phyloP scores from a whole-genome alignment of 2,329 filamentous ascomycete species.

The Colletotrichum lindemuthianum region DNA sequence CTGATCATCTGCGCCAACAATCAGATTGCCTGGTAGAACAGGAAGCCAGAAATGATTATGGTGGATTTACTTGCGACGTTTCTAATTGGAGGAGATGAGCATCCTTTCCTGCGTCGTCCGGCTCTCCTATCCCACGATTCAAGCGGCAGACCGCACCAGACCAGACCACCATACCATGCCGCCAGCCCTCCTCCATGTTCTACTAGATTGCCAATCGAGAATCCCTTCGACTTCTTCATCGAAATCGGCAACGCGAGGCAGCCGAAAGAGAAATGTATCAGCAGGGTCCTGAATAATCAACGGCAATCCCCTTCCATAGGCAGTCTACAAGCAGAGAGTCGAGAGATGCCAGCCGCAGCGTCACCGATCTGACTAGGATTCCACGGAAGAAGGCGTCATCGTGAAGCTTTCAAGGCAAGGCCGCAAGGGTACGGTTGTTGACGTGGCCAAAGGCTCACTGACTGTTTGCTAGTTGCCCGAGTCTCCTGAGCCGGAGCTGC shows the following conservation, averaged over 20 bases:
- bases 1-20: slow-evolving; percentile 22
- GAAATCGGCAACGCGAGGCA: neutral
- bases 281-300: slow-evolving; percentile 5
- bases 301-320: neutral
- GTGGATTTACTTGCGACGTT: slow-evolving; percentile 21
- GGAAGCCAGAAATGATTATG: neutral
- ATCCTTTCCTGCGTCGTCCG: slow-evolving; percentile 4
- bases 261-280: neutral
- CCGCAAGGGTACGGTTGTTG: slow-evolving; percentile 28
- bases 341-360: neutral
- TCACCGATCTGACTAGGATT: slow-evolving; percentile 27
- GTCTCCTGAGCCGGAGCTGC: slow-evolving; percentile 21
- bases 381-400: slow-evolving; percentile 5
- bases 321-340: neutral
- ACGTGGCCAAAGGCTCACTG: slow-evolving; percentile 32
- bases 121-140: slow-evolving; percentile 11
- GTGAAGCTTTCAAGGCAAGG: slow-evolving; percentile 31
- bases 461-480: neutral
- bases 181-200: too few species aligned
- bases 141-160: neutral
- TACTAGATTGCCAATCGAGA: too few species aligned
- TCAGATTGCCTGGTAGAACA: neutral
- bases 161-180: too few species aligned
- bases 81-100: slow-evolving; percentile 13
- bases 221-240: too few species aligned